Conservation (phyloP, 2,329 filamentous ascomycete genomes). For the Exophiala sp. region DNA sequence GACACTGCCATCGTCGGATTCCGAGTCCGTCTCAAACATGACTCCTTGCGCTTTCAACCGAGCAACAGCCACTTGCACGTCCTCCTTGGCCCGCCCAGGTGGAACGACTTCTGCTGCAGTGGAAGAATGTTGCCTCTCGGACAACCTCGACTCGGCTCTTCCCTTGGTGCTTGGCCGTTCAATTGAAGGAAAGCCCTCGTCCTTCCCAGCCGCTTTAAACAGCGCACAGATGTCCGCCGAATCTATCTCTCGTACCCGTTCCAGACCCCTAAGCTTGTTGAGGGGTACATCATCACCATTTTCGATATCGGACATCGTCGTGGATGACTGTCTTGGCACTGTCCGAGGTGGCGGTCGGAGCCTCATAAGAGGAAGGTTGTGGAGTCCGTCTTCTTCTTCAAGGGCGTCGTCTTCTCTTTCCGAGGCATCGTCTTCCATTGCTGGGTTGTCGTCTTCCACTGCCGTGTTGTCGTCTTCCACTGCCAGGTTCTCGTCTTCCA, state of each 20-base stretch:
- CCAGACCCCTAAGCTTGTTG: not conserved
- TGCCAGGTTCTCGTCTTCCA: too few relatives aligned
- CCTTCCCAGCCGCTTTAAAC: not conserved
- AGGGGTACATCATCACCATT: not conserved
- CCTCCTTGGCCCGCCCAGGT: constrained; percentile 1
- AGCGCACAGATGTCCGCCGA: not conserved
- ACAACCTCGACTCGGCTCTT: not conserved
- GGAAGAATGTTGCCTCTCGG: not conserved
- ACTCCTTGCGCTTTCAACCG: constrained; percentile 16
- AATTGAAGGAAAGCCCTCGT: not conserved
- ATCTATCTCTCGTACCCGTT: not conserved
- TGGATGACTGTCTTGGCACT: not conserved
- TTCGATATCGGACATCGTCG: not conserved
- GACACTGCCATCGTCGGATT: constrained; percentile 2
- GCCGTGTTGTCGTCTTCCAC: too few relatives aligned
- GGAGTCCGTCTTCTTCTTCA: too few relatives aligned
- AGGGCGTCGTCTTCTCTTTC: constrained; percentile 2
- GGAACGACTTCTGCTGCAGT: not conserved
- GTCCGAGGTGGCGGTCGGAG: not conserved
- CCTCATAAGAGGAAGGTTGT: not conserved
- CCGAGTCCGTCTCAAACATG: constrained; percentile 19
- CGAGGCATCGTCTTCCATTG: not conserved
- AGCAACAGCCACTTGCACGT: constrained; percentile 10
- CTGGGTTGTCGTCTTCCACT: not conserved
- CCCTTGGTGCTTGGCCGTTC: not conserved